These are phyloP conservation scores for Cucumis sativus DNA, from an alignment of 306 rosid genomes.

Conservation along the genomic window DNA sequence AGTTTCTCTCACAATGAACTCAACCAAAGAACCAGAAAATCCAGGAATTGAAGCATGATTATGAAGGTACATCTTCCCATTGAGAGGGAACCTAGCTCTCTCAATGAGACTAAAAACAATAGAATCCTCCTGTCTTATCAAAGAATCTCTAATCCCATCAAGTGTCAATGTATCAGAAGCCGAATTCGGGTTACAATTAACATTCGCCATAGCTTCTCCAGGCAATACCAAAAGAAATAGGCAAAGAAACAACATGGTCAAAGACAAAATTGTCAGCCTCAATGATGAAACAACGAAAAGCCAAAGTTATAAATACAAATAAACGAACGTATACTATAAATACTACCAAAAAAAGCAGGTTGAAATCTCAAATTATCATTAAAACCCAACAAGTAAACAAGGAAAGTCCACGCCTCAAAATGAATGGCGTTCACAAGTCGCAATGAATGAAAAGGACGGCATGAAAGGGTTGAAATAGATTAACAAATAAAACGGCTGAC, in stretches of 20 bases:
- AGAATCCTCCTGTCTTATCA: conserved; percentile 72
- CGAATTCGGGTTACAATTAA: background rate
- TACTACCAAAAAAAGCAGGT: background rate
- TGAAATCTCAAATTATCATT: background rate
- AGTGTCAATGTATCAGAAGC: conserved; percentile 29
- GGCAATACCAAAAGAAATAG: conserved; percentile 22
- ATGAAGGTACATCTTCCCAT: conserved; percentile 34
- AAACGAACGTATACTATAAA: background rate
- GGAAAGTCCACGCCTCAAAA: background rate
- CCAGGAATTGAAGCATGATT: conserved; percentile 11
- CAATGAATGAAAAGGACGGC: background rate
- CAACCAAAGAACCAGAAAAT: conserved; percentile 37
- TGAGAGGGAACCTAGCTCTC: conserved; percentile 55
- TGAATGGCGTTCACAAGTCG: background rate
- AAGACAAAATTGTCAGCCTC: background rate
- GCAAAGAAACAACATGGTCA: conserved; percentile 8
- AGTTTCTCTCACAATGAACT: conserved; percentile 35
- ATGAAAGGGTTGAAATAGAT: background rate
- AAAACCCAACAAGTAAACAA: background rate
- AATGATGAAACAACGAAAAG: background rate
- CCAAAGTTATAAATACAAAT: background rate
- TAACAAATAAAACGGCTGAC: background rate
- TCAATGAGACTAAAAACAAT: conserved; percentile 59
- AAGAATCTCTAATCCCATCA: conserved; percentile 40
- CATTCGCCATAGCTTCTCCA: conserved; percentile 21